These are phyloP conservation scores for Metschnikowia vanudenii DNA, from an alignment of 805 yeast genomes.

Conservation along the genomic window DNA sequence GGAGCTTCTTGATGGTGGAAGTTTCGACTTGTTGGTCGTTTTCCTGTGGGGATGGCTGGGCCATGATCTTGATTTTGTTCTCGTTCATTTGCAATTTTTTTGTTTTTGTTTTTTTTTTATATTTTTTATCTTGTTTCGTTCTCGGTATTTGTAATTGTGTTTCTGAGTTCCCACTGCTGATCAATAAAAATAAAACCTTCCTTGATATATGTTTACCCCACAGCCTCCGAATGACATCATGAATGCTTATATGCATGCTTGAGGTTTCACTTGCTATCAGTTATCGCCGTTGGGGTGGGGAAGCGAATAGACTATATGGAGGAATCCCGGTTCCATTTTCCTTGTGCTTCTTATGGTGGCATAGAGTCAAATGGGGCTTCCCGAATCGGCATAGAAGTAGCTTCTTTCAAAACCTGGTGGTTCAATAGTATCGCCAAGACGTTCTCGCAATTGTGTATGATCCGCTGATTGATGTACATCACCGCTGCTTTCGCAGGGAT, in stretches of 20 bases:
- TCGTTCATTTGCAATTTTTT: slow-evolving; percentile 7
- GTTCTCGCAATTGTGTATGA: too few species aligned
- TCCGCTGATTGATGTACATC: too few species aligned
- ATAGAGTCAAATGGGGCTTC: too few species aligned
- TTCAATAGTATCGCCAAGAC: too few species aligned
- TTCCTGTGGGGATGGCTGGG: slow-evolving; percentile 23
- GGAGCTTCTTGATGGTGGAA: slow-evolving; percentile 26
- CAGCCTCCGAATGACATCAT: slow-evolving; percentile 5
- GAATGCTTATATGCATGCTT: slow-evolving; percentile 8
- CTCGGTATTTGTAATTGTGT: too few species aligned
- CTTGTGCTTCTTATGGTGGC: too few species aligned
- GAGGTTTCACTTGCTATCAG: slow-evolving; percentile 5
- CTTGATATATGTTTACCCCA: background rate
- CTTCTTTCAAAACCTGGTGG: too few species aligned
- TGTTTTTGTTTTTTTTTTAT: background rate
- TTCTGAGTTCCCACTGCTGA: too few species aligned
- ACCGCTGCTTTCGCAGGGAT: too few species aligned
- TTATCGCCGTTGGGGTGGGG: background rate
- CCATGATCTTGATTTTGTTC: slow-evolving; percentile 26
- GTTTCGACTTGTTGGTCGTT: slow-evolving; percentile 12
- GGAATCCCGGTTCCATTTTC: too few species aligned
- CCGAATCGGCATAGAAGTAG: too few species aligned
- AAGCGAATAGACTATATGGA: background rate
- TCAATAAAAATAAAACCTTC: too few species aligned
- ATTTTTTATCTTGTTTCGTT: background rate